Base-by-base conservation (phyloP, 148 eudicot species). In the Diospyros lotus region DNA sequence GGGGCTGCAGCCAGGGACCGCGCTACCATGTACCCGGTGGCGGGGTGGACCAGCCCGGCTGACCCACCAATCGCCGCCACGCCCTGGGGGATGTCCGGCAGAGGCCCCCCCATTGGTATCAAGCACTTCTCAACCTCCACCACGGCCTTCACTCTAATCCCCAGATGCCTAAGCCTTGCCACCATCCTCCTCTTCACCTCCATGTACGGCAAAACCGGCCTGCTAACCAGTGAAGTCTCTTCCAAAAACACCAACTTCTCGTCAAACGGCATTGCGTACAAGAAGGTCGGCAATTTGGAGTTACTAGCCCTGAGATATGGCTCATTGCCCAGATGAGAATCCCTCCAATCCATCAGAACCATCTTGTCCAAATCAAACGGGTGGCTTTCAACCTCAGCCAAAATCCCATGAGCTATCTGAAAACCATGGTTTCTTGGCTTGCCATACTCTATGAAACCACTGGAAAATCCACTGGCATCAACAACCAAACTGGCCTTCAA, bases 51-150 rank as follows among this genome's bases (percentile, higher is more conserved):
- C 42, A 84, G 39, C 43, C 89, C 87, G 2, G 87, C 78, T n/a
- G 82, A 68, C 3, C 87, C 89, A 42, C 89, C 89, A 6, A 84
- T 68, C 0, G 75, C 87, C 76, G 84, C 69, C 64, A 84, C 79
- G 0, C 61, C 62, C 64, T 86, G 89, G 6, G 84, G 85, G 55
- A 80, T 78, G 71, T 56, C 43, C 1, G 87, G 89, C 5, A 86
- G 76, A 3, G 89, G 85, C 0, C 87, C 89, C 4, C 89, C 89
- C 89, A 86, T 82, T 1, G 89, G 89, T 13, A 84, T 86, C 83
- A 86, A 61, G 71, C 87, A 84, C 66, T 84, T 86, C 78, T 86
- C 89, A 3, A 75, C 82, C 74, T 86, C 89, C 5, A 86, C 75
- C 44, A 86, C 78, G 9, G 72, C 66, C 71, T 71, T 81, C 41